Evolutionary conservation across 2,329 filamentous ascomycete genomes (phyloP).

Genomic region (Calycina marina): DNA sequence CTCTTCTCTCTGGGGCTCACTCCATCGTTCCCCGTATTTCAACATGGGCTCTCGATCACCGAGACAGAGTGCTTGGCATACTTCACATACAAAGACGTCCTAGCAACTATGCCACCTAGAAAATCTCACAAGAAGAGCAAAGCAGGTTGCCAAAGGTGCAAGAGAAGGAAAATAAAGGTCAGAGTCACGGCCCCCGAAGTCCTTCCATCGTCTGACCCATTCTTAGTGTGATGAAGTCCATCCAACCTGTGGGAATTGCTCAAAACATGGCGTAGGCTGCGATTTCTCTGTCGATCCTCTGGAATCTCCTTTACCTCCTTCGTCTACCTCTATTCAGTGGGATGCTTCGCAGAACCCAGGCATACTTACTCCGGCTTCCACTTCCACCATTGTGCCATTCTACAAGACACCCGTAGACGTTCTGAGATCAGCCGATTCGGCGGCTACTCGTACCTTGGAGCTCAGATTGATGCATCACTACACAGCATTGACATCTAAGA

Average conservation of each 20-base stretch:
- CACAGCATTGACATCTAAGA: constrained; percentile 43
- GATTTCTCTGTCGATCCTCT: constrained; percentile 32
- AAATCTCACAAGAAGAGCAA: constrained; percentile 58
- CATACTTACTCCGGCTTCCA: constrained; percentile 4
- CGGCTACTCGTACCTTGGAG: constrained; percentile 29
- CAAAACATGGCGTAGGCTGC: constrained; percentile 51
- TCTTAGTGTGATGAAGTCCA: constrained; percentile 47
- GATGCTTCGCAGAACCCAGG: background rate
- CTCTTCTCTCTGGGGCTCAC: background rate
- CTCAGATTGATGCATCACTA: constrained; percentile 51
- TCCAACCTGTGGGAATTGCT: constrained; percentile 49
- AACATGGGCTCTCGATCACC: background rate
- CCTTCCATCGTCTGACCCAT: constrained; percentile 4
- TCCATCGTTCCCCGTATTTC: background rate
- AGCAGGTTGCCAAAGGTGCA: constrained; percentile 51
- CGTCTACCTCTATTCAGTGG: constrained; percentile 1
- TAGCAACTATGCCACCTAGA: constrained; percentile 41
- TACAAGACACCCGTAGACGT: constrained; percentile 12
- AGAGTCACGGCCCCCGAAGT: background rate
- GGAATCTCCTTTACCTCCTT: constrained; percentile 6
- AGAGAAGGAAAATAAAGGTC: constrained; percentile 57
- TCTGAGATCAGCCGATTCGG: constrained; percentile 8
- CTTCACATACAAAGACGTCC: too few species aligned
- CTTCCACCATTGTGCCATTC: constrained; percentile 10
- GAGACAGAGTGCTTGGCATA: constrained; percentile 3